A percentile compares a stretch with the other conserved stretches of the same genome.
Conservation (phyloP, 2,329 filamentous ascomycete genomes). For the Sporothrix dimorphospora region DNA sequence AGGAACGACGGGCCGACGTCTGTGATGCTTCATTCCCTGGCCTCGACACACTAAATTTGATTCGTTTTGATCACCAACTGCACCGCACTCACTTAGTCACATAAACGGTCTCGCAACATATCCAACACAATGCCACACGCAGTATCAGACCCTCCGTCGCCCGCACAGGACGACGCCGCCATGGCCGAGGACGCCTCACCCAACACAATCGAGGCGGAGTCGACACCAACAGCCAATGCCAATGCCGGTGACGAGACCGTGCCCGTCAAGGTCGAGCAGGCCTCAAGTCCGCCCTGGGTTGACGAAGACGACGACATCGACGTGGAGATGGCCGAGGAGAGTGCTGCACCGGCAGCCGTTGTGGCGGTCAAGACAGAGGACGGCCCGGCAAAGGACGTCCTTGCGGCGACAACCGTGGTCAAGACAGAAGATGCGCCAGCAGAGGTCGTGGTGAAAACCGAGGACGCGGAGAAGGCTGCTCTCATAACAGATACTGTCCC, state of each 20-base stretch:
- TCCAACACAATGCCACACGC: constrained; percentile 51
- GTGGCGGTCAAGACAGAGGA: constrained; percentile 22
- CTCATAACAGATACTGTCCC: constrained; percentile 45
- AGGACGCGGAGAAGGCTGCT: constrained; percentile 19
- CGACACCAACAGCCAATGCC: not conserved
- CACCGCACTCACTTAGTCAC: not conserved
- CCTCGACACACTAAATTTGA: not conserved
- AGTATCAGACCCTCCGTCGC: constrained; percentile 39
- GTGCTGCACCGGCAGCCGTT: constrained; percentile 31
- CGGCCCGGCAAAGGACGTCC: constrained; percentile 1
- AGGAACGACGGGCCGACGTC: not conserved
- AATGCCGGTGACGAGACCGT: constrained; percentile 34
- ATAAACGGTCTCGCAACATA: too few relatives aligned
- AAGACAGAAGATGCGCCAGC: not conserved
- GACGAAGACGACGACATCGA: constrained; percentile 43
- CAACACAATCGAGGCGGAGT: not conserved
- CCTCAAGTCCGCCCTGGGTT: constrained; percentile 23
- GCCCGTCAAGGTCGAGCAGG: constrained; percentile 27
- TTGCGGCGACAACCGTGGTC: not conserved
- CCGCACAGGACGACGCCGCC: constrained; percentile 35
- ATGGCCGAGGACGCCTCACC: constrained; percentile 34
- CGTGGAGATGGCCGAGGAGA: constrained; percentile 36
- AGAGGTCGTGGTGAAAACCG: not conserved
- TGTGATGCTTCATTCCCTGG: not conserved
- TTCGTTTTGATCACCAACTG: not conserved